Evolutionary conservation across 495 filamentous ascomycete species (phyloP).

Genomic region (Penicillium desertorum): DNA sequence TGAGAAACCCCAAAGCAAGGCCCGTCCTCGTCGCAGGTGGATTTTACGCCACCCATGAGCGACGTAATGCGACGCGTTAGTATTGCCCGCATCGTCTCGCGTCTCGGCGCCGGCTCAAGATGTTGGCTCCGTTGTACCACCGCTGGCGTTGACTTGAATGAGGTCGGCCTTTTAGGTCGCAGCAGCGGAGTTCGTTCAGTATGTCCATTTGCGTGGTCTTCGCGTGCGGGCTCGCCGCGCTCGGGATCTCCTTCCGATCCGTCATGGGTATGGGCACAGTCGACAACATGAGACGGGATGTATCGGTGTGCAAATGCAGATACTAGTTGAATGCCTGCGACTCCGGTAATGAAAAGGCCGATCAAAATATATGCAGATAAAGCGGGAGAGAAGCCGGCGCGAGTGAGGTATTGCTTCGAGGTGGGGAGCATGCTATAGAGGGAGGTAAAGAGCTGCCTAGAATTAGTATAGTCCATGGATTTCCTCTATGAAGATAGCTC

Average conservation of each 20-base stretch:
- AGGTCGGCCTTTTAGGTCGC: conserved; percentile 10
- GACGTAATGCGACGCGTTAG: conserved; percentile 55
- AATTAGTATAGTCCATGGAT: conserved; percentile 9
- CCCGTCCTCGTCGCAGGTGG: conserved; percentile 68
- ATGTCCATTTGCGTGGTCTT: conserved; percentile 21
- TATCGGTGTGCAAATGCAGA: conserved; percentile 78
- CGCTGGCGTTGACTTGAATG: conserved; percentile 30
- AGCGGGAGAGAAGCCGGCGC: conserved; percentile 63
- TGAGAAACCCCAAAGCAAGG: conserved; percentile 84
- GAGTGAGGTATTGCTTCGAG: conserved; percentile 69
- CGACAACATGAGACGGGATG: conserved; percentile 90
- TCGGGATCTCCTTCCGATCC: conserved; percentile 37
- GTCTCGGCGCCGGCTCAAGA: neutral
- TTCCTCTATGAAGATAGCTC: conserved; percentile 23
- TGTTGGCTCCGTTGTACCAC: conserved; percentile 22
- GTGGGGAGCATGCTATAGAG: conserved; percentile 93
- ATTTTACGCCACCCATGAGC: conserved; percentile 66
- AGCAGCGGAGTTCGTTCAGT: conserved; percentile 52
- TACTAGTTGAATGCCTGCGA: conserved; percentile 77
- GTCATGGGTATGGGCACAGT: conserved; percentile 81
- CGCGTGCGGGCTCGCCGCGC: conserved; percentile 24
- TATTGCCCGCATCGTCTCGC: conserved; percentile 41
- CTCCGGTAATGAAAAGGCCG: conserved; percentile 75
- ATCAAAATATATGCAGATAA: conserved; percentile 71
- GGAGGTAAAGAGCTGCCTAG: conserved; percentile 78